These are phyloP conservation scores for Arabidopsis lyrata DNA, from an alignment of 441 rosid species.

Conservation along the genomic window DNA sequence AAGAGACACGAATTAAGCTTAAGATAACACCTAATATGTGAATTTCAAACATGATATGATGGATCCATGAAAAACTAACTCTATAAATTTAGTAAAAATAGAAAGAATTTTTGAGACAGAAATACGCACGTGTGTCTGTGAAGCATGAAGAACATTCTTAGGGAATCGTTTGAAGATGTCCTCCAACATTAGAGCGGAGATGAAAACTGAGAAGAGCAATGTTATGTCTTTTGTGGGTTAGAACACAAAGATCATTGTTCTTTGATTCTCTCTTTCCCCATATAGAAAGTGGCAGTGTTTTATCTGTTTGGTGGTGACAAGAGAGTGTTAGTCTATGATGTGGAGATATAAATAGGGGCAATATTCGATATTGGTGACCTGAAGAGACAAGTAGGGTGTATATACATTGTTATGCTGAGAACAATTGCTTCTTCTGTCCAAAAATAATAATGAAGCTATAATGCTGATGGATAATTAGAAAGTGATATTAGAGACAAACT, in stretches of 20 bases:
- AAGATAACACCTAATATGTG: neutral
- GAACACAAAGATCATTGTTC: neutral
- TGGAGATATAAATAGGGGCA: constrained; percentile 28
- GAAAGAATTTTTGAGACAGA: neutral
- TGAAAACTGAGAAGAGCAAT: constrained; percentile 15
- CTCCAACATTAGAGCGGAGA: constrained; percentile 33
- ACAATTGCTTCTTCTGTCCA: no score
- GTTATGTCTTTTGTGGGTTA: neutral
- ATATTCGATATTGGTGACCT: constrained; percentile 18
- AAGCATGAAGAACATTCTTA: constrained; percentile 12
- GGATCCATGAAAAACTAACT: neutral
- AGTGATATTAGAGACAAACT: neutral
- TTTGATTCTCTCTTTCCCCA: constrained; percentile 30
- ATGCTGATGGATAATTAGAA: constrained; percentile 3
- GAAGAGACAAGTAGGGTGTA: constrained; percentile 30
- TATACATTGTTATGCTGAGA: neutral
- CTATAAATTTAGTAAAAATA: neutral
- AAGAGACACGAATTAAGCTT: neutral
- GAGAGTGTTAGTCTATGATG: constrained; percentile 28
- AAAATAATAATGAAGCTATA: constrained; percentile 17
- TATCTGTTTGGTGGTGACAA: constrained; percentile 9
- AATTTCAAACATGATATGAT: neutral
- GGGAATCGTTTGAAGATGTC: constrained; percentile 19
- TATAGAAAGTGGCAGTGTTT: constrained; percentile 9
- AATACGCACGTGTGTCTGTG: neutral